Evolutionary conservation across 1,139 yeast genomes (phyloP), one percentile per base, ranked within the genome.

Genomic region (Casaregolazyma lundiana): DNA sequence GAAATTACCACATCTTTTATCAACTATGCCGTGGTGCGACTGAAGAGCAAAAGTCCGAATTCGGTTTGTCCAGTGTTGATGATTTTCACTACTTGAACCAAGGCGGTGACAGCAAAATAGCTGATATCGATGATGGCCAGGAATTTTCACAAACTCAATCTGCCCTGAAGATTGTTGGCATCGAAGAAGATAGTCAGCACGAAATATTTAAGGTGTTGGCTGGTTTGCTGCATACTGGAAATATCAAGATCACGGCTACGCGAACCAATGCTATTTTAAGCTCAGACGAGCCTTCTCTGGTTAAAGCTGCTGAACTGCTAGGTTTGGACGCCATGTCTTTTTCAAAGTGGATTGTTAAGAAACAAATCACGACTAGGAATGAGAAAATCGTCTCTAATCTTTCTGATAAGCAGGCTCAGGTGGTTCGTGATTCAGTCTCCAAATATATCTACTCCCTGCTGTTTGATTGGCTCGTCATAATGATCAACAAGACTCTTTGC

Each of bases 1-100:
- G 98, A 67, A 92, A 92, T 64, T 92, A 92, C 66, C 98, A 92
- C 63, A 90, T 92, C 46, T 92, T 92, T 64, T 94, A 92, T 68
- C 99, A 92, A 70, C 66, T 92, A 53, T 72, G 90, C 61, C 80
- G 81, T 24, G 98, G 98, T 50, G 75, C 90, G 60, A 65, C 78
- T 35, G 75, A 71, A 5, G 84, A 76, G 29, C 77, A 79, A 49
- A 84, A 81, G 55, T 62, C 72, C 24, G 68, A 71, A 49, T 74
- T 88, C 51, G 78, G 83, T 19, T 76, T 92, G 54, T 51, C 56
- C 6, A 53, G 67, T 9, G 82, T 90, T 18, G 78, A 75, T 35
- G 89, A 85, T 56, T 94, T 78, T 65, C 76, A 77, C 61, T 94
- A 89, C 64, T 76, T 94, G 56, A 90, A 88, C 63, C 97, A 92